Conservation (phyloP, 352 stramenopile genomes). For the Phytophthora multivora region DNA sequence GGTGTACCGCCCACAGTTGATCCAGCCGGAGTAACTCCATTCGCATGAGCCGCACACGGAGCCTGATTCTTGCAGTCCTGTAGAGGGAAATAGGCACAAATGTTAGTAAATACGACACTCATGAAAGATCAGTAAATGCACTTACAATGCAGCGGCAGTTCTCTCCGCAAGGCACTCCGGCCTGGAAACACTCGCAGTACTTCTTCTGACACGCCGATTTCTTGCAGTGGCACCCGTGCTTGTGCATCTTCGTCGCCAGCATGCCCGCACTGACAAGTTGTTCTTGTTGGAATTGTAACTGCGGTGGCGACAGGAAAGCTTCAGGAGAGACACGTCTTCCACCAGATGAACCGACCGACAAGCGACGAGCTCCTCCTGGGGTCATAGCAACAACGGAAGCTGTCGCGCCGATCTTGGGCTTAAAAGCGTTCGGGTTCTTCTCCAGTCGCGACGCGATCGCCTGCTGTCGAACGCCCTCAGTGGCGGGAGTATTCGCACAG, state of each 20-base stretch:
- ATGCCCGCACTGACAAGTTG: constrained; percentile 24
- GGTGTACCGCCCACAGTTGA: constrained; percentile 21
- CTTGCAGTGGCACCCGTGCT: constrained; percentile 96
- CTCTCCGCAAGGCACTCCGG: constrained; percentile 79
- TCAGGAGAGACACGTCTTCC: constrained; percentile 13
- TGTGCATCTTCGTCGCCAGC: constrained; percentile 86
- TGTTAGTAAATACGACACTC: neutral
- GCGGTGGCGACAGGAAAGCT: constrained; percentile 33
- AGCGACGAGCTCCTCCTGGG: constrained; percentile 11
- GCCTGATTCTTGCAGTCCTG: constrained; percentile 86
- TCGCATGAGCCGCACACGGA: constrained; percentile 45
- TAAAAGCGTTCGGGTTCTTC: constrained; percentile 96
- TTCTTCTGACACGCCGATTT: constrained; percentile 98
- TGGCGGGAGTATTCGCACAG: constrained; percentile 90
- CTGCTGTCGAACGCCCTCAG: constrained; percentile 72
- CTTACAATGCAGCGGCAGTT: constrained; percentile 91
- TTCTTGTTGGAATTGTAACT: constrained; percentile 15
- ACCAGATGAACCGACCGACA: constrained; percentile 13
- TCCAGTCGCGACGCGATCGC: constrained; percentile 90
- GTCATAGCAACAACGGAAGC: constrained; percentile 12
- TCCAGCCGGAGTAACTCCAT: constrained; percentile 27
- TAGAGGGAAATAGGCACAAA: neutral
- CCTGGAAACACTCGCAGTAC: constrained; percentile 98
- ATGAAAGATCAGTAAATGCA: constrained; percentile 4
- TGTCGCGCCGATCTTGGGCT: constrained; percentile 92